Percentiles rank a stretch among this genome's conserved stretches.
These are phyloP conservation scores for Striga asiatica DNA, from an alignment of 257 asterid species.

Conservation along the genomic window DNA sequence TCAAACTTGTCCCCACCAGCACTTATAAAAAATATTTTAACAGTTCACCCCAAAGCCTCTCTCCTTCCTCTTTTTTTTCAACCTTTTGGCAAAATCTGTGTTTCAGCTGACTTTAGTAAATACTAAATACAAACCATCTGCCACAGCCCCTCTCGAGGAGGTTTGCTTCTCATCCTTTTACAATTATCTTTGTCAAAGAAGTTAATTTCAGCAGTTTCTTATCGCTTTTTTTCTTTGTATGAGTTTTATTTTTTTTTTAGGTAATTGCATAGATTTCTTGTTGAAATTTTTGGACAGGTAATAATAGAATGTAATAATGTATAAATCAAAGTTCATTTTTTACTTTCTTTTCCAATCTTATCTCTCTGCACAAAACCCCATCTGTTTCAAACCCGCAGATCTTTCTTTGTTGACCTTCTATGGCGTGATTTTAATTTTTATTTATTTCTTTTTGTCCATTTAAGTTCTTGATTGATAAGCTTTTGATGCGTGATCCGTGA, in stretches of 20 bases:
- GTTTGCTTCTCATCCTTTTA: slow-evolving; percentile 11
- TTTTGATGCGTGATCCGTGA: slow-evolving; percentile 17
- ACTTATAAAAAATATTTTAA: slow-evolving; percentile 15
- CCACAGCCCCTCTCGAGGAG: slow-evolving; percentile 15
- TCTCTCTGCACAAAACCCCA: too few species aligned
- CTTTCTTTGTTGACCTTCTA: not conserved
- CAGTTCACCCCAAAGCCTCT: not conserved
- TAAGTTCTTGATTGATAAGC: not conserved
- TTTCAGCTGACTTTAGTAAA: too few species aligned
- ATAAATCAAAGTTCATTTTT: too few species aligned
- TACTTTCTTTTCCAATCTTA: too few species aligned
- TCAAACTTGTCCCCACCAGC: not conserved
- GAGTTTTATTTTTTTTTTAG: too few species aligned
- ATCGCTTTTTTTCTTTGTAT: too few species aligned
- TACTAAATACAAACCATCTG: too few species aligned
- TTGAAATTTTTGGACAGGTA: not conserved
- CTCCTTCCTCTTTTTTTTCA: slow-evolving; percentile 7
- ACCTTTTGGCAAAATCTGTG: not conserved
- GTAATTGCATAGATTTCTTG: too few species aligned
- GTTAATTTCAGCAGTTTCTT: too few species aligned
- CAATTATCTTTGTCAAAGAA: too few species aligned
- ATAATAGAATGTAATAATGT: too few species aligned
- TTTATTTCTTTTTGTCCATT: not conserved
- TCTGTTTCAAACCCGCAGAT: not conserved
- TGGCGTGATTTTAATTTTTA: not conserved